Evolutionary conservation across 208 protist genomes (phyloP).

Genomic region (Acanthamoeba culbertsoni): DNA sequence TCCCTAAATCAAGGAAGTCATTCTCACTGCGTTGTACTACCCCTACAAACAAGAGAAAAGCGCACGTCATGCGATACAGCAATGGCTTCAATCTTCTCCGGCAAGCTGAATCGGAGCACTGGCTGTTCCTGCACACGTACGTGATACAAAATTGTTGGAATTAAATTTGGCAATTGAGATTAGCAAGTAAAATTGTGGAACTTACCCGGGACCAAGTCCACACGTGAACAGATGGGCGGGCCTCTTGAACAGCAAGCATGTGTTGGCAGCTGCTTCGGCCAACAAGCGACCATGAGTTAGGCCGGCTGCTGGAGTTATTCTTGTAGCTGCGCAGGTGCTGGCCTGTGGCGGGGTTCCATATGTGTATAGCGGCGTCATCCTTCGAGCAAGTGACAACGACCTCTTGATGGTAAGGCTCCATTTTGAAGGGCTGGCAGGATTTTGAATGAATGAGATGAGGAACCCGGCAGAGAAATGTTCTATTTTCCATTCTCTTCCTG

Average conservation of each 20-base stretch:
- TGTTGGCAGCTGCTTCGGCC: not conserved
- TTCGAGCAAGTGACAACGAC: conserved; percentile 32
- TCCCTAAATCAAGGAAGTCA: not conserved
- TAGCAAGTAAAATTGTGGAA: not conserved
- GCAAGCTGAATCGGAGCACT: conserved; percentile 21
- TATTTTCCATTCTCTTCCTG: not conserved
- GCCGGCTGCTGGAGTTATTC: not conserved
- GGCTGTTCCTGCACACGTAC: conserved; percentile 44
- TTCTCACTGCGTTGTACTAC: not conserved
- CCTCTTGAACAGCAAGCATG: conserved; percentile 13
- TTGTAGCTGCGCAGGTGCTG: conserved; percentile 2
- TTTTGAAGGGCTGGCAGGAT: not conserved
- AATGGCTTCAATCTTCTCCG: conserved; percentile 9
- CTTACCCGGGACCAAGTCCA: conserved; percentile 35
- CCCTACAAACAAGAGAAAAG: too few species aligned
- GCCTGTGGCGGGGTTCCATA: conserved; percentile 5
- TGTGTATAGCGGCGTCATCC: not conserved
- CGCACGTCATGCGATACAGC: conserved; percentile 26
- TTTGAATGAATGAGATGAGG: too few species aligned
- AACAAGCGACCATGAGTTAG: conserved; percentile 5
- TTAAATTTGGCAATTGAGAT: not conserved
- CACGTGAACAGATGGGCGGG: conserved; percentile 25
- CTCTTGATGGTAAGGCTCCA: not conserved
- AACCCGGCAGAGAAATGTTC: too few species aligned
- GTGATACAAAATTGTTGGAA: too few species aligned